phyloP scores from a whole-genome alignment of 108 stramenopile species.

The Aurantiochytrium sp. region DNA sequence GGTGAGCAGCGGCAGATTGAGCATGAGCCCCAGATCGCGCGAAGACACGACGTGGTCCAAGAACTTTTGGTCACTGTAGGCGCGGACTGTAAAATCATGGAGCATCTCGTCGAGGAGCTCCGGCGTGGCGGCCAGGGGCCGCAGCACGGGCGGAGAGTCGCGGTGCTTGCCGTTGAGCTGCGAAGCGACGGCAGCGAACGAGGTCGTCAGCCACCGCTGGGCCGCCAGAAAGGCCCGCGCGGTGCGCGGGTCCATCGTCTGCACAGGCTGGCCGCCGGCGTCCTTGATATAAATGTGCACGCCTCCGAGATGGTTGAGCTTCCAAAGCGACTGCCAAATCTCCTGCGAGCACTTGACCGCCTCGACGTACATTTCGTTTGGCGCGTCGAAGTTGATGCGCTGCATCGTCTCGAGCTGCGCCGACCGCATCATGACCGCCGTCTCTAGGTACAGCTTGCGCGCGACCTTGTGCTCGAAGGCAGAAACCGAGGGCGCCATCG shows the following conservation, averaged over 20 bases:
- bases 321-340: slow-evolving; percentile 25
- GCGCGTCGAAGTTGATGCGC: not conserved
- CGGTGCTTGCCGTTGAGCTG: not conserved
- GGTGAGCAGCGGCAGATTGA: not conserved
- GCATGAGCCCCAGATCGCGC: not conserved
- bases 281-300: not conserved
- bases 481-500: not conserved
- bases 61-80: not conserved
- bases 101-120: not conserved
- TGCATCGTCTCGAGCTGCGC: not conserved
- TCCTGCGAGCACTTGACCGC: not conserved
- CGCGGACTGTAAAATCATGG: not conserved
- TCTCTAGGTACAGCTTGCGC: not conserved
- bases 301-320: slow-evolving; percentile 3
- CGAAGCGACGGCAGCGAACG: not conserved
- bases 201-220: not conserved
- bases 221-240: not conserved
- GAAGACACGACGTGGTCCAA: not conserved
- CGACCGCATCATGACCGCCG: not conserved
- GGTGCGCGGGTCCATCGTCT: not conserved
- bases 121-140: not conserved
- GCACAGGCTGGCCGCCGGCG: not conserved
- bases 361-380: not conserved
- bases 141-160: not conserved
- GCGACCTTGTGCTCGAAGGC: not conserved